phyloP scores from a whole-genome alignment of 176 grass and related monocot genomes.

The Triticum turgidum region DNA sequence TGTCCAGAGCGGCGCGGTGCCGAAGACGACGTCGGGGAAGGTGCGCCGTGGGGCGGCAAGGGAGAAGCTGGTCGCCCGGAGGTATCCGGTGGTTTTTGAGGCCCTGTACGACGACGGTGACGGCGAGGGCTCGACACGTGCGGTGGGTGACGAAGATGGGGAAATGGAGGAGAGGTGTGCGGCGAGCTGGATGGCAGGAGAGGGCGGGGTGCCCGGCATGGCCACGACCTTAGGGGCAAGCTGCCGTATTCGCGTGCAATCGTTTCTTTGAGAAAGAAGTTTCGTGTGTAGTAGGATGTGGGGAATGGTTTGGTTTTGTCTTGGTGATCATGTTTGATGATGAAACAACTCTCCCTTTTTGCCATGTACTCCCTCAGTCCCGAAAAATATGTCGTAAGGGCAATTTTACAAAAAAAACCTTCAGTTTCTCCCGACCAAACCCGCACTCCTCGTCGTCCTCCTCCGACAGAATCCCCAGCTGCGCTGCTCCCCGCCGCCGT shows the following conservation, averaged over 20 bases:
- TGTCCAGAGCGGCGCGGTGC: conserved; percentile 37
- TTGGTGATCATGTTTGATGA: no score
- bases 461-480: no score
- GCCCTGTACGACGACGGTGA: conserved; percentile 11
- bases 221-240: neutral
- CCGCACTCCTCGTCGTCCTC: no score
- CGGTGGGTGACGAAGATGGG: neutral
- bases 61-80: conserved; percentile 42
- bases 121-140: neutral
- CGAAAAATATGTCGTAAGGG: no score
- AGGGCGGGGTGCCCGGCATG: neutral
- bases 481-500: no score
- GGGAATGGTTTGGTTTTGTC: neutral
- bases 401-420: no score
- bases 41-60: conserved; percentile 44
- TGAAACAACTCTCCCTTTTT: no score
- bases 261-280: conserved; percentile 34
- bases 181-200: neutral
- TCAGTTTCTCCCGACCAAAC: no score
- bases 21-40: conserved; percentile 70
- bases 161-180: neutral
- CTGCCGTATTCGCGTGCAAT: conserved; percentile 23
- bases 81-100: conserved; percentile 21
- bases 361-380: no score
- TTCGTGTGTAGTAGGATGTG: neutral